Evolutionary conservation across 2,329 filamentous ascomycete genomes (phyloP).

Genomic region (Aureobasidium sp.): DNA sequence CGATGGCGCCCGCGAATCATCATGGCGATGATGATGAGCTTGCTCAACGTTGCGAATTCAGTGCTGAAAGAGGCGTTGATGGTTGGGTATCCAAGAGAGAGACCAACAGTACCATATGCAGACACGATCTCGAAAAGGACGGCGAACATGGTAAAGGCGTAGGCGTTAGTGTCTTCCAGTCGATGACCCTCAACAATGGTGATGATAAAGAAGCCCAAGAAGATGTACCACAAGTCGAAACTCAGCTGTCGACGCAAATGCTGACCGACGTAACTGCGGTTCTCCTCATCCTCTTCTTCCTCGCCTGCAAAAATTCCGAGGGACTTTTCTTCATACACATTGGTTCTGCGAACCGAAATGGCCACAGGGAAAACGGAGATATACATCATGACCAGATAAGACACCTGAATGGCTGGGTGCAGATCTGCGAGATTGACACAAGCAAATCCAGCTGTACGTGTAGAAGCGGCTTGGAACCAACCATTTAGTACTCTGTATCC

Average conservation of each 20-base stretch:
- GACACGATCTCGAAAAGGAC: conserved; percentile 79
- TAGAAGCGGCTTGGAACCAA: conserved; percentile 82
- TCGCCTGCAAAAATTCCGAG: conserved; percentile 60
- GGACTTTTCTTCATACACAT: conserved; percentile 90
- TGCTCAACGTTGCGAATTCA: conserved; percentile 66
- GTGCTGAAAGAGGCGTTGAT: conserved; percentile 74
- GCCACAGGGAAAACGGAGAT: conserved; percentile 96
- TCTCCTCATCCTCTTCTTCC: conserved; percentile 45
- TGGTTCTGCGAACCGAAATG: conserved; percentile 86
- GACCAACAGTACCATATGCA: conserved; percentile 87
- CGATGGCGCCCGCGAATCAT: conserved; percentile 57
- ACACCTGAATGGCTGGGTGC: conserved; percentile 86
- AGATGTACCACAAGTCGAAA: conserved; percentile 97
- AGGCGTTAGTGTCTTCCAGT: conserved; percentile 53
- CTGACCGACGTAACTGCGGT: conserved; percentile 77
- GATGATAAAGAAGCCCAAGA: conserved; percentile 86
- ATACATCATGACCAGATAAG: conserved; percentile 99
- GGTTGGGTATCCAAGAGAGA: conserved; percentile 72
- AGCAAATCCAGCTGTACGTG: conserved; percentile 82
- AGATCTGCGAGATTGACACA: conserved; percentile 69
- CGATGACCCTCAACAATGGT: conserved; percentile 74
- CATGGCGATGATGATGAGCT: conserved; percentile 60
- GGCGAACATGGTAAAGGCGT: conserved; percentile 42
- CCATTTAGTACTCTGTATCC: conserved; percentile 75
- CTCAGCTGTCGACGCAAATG: conserved; percentile 90